Evolutionary conservation across 2,329 filamentous ascomycete genomes (phyloP).

Genomic region (Penicillium brasilianum): DNA sequence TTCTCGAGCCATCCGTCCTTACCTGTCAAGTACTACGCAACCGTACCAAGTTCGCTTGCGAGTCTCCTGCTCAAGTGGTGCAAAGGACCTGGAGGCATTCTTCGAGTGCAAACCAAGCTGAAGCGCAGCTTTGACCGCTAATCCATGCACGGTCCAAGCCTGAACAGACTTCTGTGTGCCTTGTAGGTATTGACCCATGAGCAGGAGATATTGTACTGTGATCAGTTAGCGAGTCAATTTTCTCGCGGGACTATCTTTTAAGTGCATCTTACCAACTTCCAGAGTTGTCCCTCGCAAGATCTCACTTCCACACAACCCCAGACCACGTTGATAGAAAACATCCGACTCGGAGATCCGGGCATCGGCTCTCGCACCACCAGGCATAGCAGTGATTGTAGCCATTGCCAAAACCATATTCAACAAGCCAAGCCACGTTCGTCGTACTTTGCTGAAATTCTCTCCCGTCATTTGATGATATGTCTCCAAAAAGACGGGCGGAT

Average conservation of each 20-base stretch:
- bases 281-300: slow-evolving; percentile 29
- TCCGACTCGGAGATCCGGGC: slow-evolving; percentile 22
- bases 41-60: slow-evolving; percentile 58
- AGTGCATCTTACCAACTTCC: slow-evolving; percentile 28
- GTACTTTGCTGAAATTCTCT: slow-evolving; percentile 30
- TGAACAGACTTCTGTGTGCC: slow-evolving; percentile 60
- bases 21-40: slow-evolving; percentile 56
- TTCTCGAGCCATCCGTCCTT: slow-evolving; percentile 6
- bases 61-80: slow-evolving; percentile 53
- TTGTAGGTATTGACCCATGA: slow-evolving; percentile 59
- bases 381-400: slow-evolving; percentile 26
- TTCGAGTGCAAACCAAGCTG: slow-evolving; percentile 59
- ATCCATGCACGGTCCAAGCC: slow-evolving; percentile 60
- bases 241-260: not conserved
- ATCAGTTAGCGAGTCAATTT: not conserved
- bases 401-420: slow-evolving; percentile 40
- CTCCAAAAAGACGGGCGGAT: slow-evolving; percentile 32
- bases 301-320: slow-evolving; percentile 30
- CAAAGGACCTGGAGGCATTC: slow-evolving; percentile 42
- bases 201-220: slow-evolving; percentile 55
- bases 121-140: slow-evolving; percentile 57
- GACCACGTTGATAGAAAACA: slow-evolving; percentile 30
- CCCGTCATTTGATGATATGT: slow-evolving; percentile 31
- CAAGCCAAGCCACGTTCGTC: slow-evolving; percentile 39
- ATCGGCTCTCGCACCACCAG: slow-evolving; percentile 15